Evolutionary conservation across 768 basidiomycete genomes (phyloP).

Genomic region (Tubosaeta sp.): DNA sequence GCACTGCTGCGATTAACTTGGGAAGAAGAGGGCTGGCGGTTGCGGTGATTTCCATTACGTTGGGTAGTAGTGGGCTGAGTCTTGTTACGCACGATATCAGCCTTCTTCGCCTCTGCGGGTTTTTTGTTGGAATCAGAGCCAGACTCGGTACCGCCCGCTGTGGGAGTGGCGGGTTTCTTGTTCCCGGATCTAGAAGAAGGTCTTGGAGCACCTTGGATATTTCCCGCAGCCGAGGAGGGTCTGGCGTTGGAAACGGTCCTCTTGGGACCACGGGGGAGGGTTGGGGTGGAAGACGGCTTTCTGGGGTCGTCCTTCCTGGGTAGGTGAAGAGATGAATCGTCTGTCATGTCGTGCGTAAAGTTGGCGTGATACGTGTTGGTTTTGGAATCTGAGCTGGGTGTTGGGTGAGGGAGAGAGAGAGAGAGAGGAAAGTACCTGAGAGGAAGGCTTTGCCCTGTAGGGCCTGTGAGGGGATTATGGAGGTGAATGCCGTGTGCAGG

Average conservation of each 20-base stretch:
- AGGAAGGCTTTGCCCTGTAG: slow-evolving; percentile 80
- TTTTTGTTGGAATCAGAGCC: slow-evolving; percentile 73
- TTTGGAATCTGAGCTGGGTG: slow-evolving; percentile 40
- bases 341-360: slow-evolving; percentile 84
- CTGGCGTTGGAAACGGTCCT: slow-evolving; percentile 47
- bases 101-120: slow-evolving; percentile 51
- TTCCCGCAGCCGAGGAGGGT: slow-evolving; percentile 39
- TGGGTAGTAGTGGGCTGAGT: slow-evolving; percentile 43
- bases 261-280: slow-evolving; percentile 53
- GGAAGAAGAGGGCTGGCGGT: slow-evolving; percentile 54
- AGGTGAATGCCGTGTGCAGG: slow-evolving; percentile 53
- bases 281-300: slow-evolving; percentile 47
- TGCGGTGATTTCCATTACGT: slow-evolving; percentile 49
- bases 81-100: slow-evolving; percentile 48
- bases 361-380: slow-evolving; percentile 38
- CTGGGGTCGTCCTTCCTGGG: slow-evolving; percentile 69
- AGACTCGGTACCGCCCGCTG: slow-evolving; percentile 49
- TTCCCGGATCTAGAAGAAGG: slow-evolving; percentile 66
- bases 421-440: slow-evolving; percentile 36
- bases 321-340: slow-evolving; percentile 53
- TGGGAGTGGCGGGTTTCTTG: slow-evolving; percentile 45
- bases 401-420: slow-evolving; percentile 16
- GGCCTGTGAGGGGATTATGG: slow-evolving; percentile 72
- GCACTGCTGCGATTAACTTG: slow-evolving; percentile 52
- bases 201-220: slow-evolving; percentile 44